Conservation (phyloP, 805 yeast species). For the Wickerhamomyces hampshirensis region DNA sequence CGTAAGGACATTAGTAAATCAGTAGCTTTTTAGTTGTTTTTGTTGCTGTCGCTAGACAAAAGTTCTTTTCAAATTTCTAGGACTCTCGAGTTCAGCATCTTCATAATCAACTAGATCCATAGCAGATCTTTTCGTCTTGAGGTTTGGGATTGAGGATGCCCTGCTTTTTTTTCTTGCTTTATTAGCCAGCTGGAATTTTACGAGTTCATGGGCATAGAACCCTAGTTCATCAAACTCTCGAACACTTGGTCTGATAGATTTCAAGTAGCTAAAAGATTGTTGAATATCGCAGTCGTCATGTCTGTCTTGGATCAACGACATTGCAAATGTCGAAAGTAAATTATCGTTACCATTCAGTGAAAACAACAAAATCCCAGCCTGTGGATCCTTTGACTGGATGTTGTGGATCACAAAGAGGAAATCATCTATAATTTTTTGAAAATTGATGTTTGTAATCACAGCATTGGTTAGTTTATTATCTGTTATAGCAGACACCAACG, state of each 20-base stretch:
- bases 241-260: constrained; percentile 24
- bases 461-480: constrained; percentile 20
- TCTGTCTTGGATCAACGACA: constrained; percentile 20
- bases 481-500: constrained; percentile 15
- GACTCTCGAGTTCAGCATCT: constrained; percentile 21
- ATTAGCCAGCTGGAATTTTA: constrained; percentile 16
- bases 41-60: not conserved
- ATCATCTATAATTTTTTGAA: constrained; percentile 22
- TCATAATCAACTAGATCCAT: constrained; percentile 21
- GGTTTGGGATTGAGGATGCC: no score
- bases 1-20: not conserved
- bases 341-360: constrained; percentile 27
- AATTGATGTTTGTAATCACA: constrained; percentile 21
- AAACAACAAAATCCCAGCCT: constrained; percentile 23
- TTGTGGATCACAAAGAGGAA: constrained; percentile 16
- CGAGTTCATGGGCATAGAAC: constrained; percentile 19
- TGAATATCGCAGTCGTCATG: constrained; percentile 21
- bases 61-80: constrained; percentile 22
- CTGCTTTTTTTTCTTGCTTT: constrained; percentile 21
- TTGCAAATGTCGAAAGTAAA: constrained; percentile 18
- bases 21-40: not conserved
- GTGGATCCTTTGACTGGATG: constrained; percentile 21
- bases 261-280: constrained; percentile 19
- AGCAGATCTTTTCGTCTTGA: constrained; percentile 23
- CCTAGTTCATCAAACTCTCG: constrained; percentile 21